phyloP scores from a whole-genome alignment of 495 filamentous ascomycete genomes.

The Parachaetomium inaequale region DNA sequence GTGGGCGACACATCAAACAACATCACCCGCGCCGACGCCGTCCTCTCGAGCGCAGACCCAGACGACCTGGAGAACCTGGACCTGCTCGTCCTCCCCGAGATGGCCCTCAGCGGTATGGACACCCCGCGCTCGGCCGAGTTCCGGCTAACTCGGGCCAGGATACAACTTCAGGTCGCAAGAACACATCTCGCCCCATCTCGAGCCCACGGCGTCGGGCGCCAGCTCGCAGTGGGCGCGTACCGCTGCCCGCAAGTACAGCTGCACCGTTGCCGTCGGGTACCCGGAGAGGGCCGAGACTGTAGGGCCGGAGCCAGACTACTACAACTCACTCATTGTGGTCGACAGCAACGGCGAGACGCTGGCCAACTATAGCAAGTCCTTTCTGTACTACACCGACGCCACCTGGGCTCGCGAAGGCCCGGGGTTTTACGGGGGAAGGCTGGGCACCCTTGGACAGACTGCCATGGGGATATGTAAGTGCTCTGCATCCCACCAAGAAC shows the following conservation, averaged over 20 bases:
- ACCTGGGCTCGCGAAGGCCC: conserved; percentile 82
- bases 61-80: conserved; percentile 58
- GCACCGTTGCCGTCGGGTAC: conserved; percentile 85
- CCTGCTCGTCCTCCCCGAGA: conserved; percentile 78
- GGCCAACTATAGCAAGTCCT: conserved; percentile 82
- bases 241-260: conserved; percentile 66
- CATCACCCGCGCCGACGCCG: conserved; percentile 65
- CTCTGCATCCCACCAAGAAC: neutral
- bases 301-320: conserved; percentile 52
- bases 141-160: conserved; percentile 42
- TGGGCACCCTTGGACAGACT: conserved; percentile 56
- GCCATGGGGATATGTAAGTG: conserved; percentile 85
- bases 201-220: conserved; percentile 68
- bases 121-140: neutral
- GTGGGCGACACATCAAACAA: conserved; percentile 76
- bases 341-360: conserved; percentile 65
- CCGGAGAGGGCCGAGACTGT: conserved; percentile 60
- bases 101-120: conserved; percentile 76
- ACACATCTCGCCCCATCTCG: conserved; percentile 76
- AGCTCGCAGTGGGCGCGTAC: conserved; percentile 76
- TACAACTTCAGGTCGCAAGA: conserved; percentile 85
- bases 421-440: conserved; percentile 54
- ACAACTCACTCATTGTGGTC: conserved; percentile 85
- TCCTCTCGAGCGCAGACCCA: conserved; percentile 57
- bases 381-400: conserved; percentile 89